phyloP scores from a whole-genome alignment of 345 rosid genomes.

The Eucalyptus paniculata region DNA sequence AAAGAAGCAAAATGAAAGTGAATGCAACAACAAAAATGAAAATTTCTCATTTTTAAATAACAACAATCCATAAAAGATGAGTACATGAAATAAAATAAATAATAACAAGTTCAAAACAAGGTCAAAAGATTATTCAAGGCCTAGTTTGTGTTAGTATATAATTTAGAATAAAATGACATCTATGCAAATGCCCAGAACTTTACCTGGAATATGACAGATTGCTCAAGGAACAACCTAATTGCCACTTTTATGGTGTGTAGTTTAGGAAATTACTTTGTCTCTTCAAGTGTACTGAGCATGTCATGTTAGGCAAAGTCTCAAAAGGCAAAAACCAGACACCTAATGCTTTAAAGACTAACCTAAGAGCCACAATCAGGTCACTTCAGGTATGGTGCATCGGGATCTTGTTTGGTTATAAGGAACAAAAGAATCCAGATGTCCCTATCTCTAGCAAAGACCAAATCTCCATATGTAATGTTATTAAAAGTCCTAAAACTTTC shows the following conservation, averaged over 20 bases:
- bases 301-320: neutral
- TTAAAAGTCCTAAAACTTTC: too few relatives aligned
- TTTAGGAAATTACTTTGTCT: neutral
- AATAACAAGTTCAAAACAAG: too few relatives aligned
- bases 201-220: neutral
- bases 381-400: constrained; percentile 22
- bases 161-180: too few relatives aligned
- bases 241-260: neutral
- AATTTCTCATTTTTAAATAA: too few relatives aligned
- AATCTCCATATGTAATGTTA: constrained; percentile 31
- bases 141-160: neutral
- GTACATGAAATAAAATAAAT: too few relatives aligned
- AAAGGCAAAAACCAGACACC: neutral
- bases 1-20: too few relatives aligned
- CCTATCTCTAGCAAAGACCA: constrained; percentile 47
- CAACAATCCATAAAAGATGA: too few relatives aligned
- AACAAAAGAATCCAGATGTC: constrained; percentile 52
- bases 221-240: neutral
- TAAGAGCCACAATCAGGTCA: constrained; percentile 54
- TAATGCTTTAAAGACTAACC: constrained; percentile 14
- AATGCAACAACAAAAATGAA: too few relatives aligned
- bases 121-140: too few relatives aligned
- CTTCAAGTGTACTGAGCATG: neutral
- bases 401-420: constrained; percentile 38
- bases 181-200: neutral